These are phyloP conservation scores for Populus alba DNA, from an alignment of 345 rosid species.

Conservation along the genomic window DNA sequence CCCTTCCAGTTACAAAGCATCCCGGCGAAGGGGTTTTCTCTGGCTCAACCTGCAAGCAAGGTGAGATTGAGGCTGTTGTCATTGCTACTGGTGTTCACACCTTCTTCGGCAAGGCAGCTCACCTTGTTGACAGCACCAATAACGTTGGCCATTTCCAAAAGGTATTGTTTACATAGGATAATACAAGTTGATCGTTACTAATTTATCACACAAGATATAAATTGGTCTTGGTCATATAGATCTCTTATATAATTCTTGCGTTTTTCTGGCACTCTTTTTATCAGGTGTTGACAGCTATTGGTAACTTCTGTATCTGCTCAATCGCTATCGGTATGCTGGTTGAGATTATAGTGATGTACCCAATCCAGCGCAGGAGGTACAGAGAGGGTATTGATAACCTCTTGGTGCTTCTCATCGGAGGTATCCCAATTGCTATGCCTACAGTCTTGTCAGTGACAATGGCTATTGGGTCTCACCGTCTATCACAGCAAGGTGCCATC, in stretches of 20 bases:
- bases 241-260: neutral
- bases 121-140: constrained; percentile 88
- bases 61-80: constrained; percentile 89
- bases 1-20: constrained; percentile 68
- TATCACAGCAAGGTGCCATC: constrained; percentile 92
- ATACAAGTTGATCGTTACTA: neutral
- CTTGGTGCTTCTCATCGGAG: constrained; percentile 94
- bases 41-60: constrained; percentile 94
- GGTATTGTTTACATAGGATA: constrained; percentile 32
- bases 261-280: neutral
- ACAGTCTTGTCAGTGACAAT: constrained; percentile 93
- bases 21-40: constrained; percentile 78
- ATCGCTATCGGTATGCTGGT: constrained; percentile 73
- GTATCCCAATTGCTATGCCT: constrained; percentile 98
- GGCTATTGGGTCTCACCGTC: constrained; percentile 95
- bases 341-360: constrained; percentile 76
- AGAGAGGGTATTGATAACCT: constrained; percentile 91
- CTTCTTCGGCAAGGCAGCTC: constrained; percentile 97
- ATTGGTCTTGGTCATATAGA: neutral
- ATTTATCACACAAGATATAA: neutral
- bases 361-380: constrained; percentile 63
- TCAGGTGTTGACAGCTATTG: constrained; percentile 83
- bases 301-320: constrained; percentile 96
- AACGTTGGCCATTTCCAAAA: constrained; percentile 93
- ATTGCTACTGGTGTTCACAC: constrained; percentile 93